Conservation (phyloP, 257 asterid genomes). For the Nicotiana sylvestris region DNA sequence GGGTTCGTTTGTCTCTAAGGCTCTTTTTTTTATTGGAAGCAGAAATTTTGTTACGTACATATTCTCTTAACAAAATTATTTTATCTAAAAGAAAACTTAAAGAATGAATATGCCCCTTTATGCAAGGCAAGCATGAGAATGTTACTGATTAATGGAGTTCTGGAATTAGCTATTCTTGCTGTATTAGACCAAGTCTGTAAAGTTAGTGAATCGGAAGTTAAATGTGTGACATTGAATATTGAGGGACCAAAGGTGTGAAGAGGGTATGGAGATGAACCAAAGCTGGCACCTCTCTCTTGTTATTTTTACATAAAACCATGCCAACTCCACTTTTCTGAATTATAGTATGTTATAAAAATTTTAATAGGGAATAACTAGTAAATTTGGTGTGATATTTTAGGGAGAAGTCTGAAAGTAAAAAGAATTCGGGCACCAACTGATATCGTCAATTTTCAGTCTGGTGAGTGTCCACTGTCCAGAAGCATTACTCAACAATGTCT, state of each 20-base stretch:
- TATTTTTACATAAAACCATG: background rate
- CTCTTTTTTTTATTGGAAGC: background rate
- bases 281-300: background rate
- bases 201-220: background rate
- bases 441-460: background rate
- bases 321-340: background rate
- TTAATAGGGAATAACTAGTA: background rate
- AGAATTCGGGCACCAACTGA: background rate
- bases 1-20: background rate
- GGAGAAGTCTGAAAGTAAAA: background rate
- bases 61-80: background rate
- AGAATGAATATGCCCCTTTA: background rate
- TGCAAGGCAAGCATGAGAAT: background rate
- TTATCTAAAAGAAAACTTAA: background rate
- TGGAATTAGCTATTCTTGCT: background rate
- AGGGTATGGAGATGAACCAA: background rate
- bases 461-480: background rate
- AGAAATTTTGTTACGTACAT: background rate
- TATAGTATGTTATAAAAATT: background rate
- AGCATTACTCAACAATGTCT: background rate
- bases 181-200: background rate
- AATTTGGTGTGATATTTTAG: background rate
- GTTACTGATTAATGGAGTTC: background rate
- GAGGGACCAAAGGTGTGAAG: background rate
- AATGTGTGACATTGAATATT: background rate